These are phyloP conservation scores for Clarireedia monteithiana DNA, from an alignment of 2,329 filamentous ascomycete genomes.

Conservation along the genomic window DNA sequence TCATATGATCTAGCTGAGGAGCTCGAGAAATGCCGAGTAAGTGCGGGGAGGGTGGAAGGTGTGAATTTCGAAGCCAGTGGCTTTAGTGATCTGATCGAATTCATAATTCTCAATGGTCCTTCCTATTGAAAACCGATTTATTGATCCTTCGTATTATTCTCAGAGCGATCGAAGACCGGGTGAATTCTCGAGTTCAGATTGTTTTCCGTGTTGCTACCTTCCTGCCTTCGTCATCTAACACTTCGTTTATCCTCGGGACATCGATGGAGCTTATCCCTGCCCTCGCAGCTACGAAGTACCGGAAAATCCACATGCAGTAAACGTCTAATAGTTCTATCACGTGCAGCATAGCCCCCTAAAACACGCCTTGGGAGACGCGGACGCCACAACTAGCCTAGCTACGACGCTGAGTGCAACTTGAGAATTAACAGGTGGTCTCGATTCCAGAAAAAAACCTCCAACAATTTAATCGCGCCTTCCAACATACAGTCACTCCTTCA, in stretches of 20 bases:
- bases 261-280: neutral
- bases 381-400: neutral
- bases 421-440: conserved; percentile 10
- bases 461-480: neutral
- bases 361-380: neutral
- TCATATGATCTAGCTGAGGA: conserved; percentile 52
- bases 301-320: no score
- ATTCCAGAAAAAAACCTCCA: neutral
- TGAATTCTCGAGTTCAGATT: no score
- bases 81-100: conserved; percentile 23
- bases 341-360: neutral
- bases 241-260: neutral
- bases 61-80: conserved; percentile 27
- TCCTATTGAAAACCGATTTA: neutral
- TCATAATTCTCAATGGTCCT: conserved; percentile 18
- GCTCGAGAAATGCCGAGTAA: conserved; percentile 23
- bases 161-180: neutral
- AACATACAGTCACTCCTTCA: neutral
- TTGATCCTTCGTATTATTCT: neutral
- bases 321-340: no score
- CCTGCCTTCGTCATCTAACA: neutral
- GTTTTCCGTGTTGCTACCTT: no score
- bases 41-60: conserved; percentile 21
- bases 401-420: neutral
- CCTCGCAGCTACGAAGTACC: neutral